phyloP scores from a whole-genome alignment of 768 basidiomycete genomes.

The Serpula lacrymans region DNA sequence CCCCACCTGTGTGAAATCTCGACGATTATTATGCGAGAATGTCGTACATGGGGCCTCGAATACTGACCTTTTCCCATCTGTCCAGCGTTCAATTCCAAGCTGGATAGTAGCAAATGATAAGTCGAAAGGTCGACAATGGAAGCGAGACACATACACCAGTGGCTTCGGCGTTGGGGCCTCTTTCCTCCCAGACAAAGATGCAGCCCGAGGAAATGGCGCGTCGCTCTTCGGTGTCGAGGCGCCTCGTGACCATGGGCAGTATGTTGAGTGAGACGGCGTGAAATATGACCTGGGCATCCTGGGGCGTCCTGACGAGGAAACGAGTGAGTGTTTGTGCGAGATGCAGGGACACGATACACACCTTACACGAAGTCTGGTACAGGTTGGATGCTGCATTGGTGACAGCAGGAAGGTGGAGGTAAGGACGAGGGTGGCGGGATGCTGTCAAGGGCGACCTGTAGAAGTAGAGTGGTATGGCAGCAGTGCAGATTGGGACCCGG shows the following conservation, averaged over 20 bases:
- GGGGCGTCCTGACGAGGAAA: slow-evolving; percentile 44
- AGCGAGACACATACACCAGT: slow-evolving; percentile 49
- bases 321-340: background rate
- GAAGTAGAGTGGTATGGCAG: no score
- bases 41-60: no score
- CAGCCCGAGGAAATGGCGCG: slow-evolving; percentile 66
- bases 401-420: slow-evolving; percentile 11
- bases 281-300: slow-evolving; percentile 73
- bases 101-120: slow-evolving; percentile 24
- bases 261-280: slow-evolving; percentile 59
- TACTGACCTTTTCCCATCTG: slow-evolving; percentile 55
- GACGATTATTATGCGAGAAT: no score
- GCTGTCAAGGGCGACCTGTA: no score
- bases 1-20: slow-evolving; percentile 59
- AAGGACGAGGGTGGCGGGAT: slow-evolving; percentile 13
- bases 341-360: slow-evolving; percentile 8
- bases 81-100: slow-evolving; percentile 82
- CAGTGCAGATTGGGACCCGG: no score
- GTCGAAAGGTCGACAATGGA: slow-evolving; percentile 5
- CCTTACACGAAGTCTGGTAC: slow-evolving; percentile 55
- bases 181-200: slow-evolving; percentile 84
- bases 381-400: slow-evolving; percentile 67
- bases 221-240: slow-evolving; percentile 74
- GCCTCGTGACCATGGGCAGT: slow-evolving; percentile 65
- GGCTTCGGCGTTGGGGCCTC: slow-evolving; percentile 62